Evolutionary conservation across 768 basidiomycete genomes (phyloP).

Genomic region (Nidularia sp.): DNA sequence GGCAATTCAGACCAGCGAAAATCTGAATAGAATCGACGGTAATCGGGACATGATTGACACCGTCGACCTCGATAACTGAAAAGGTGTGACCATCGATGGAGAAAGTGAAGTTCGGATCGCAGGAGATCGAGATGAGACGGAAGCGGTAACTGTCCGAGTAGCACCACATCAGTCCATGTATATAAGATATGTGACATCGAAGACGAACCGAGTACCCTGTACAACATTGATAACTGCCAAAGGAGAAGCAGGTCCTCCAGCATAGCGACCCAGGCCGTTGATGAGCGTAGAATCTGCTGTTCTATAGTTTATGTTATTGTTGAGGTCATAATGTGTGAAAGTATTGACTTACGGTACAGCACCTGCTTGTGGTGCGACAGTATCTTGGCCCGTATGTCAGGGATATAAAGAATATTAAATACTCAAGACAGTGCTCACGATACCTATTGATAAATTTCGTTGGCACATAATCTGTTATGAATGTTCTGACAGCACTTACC

Average conservation of each 20-base stretch:
- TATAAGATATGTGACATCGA: background rate
- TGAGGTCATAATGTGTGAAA: too few relatives aligned
- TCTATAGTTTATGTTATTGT: background rate
- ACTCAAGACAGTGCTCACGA: background rate
- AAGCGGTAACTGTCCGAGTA: constrained; percentile 26
- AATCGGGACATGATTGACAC: constrained; percentile 24
- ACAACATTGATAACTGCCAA: constrained; percentile 37
- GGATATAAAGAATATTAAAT: constrained; percentile 16
- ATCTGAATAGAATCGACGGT: constrained; percentile 33
- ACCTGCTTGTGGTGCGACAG: constrained; percentile 13
- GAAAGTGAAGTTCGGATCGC: constrained; percentile 34
- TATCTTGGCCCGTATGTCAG: constrained; percentile 10
- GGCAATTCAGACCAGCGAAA: constrained; percentile 38
- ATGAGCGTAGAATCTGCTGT: constrained; percentile 28
- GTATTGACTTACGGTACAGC: constrained; percentile 12
- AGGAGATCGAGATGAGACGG: constrained; percentile 31
- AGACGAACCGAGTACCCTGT: constrained; percentile 28
- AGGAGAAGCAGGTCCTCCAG: constrained; percentile 26
- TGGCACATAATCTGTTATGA: background rate
- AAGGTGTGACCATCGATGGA: constrained; percentile 35
- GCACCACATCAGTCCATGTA: constrained; percentile 28
- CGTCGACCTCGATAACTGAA: constrained; percentile 30
- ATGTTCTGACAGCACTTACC: constrained; percentile 27
- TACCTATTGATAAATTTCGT: background rate
- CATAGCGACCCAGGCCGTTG: constrained; percentile 39